Base-by-base conservation (phyloP, 148 eudicot genomes). In the Mesembryanthemum crystallinum region DNA sequence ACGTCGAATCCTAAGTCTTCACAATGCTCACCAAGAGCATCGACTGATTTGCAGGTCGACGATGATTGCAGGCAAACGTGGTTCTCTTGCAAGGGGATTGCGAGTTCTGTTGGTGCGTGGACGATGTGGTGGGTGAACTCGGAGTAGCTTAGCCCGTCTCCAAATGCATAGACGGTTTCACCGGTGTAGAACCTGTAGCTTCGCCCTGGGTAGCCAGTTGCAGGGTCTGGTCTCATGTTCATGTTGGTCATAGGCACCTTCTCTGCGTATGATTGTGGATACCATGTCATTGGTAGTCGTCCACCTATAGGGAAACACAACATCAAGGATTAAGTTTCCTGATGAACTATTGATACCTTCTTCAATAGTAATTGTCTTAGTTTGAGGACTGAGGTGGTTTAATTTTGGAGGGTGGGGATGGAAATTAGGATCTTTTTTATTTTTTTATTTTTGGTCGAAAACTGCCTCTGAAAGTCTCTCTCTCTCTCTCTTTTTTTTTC, bases 281-380 rank as follows among this genome's bases (percentile, higher is more conserved):
- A 91, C 97, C 97, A 91, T 67, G 97, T 86, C 89, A 91, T 88
- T 14, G 97, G 97, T 10, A 91, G 86, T 67, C 92, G 82, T 81
- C 91, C 97, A 83, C 91, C 93, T 89, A 77, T 66, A 80, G 71
- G 4, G 42, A 71, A 9, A 27, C 25, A 35, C 20, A 58, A 33
- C 18, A 61, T 15, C 20, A 29, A 57, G 29, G 20, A 12, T 45
- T 32, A 64, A 25, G 45, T 63, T 61, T 68, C 1, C n/a, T 45
- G 49, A 9, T 45, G 49, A 45, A 2, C 24, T 33, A 11, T 20
- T 64, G 35, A 7, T 35, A n/a, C n/a, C n/a, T n/a, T n/a, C n/a
- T n/a, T n/a, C n/a, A n/a, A n/a, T n/a, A 39, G 9, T 39, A 39
- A 0, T 39, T 9, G 9, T 39, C 43, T 39, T 9, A 64, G 0